phyloP scores from a whole-genome alignment of 2,329 filamentous ascomycete species.

The Thielaviopsis populi region DNA sequence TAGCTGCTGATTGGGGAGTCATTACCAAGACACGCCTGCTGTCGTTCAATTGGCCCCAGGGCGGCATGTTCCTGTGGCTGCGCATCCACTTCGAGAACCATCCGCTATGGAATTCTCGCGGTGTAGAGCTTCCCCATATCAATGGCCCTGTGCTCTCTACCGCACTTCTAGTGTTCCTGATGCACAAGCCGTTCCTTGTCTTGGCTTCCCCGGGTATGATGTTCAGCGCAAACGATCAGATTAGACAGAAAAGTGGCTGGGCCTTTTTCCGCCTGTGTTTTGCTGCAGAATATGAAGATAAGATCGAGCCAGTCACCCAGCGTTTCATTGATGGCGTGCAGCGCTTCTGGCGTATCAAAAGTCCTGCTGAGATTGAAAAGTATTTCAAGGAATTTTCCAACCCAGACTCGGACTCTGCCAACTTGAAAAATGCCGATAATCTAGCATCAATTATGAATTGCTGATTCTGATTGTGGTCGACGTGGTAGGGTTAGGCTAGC shows the following conservation, averaged over 20 bases:
- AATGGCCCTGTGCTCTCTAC: slow-evolving; percentile 40
- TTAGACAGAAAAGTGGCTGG: slow-evolving; percentile 46
- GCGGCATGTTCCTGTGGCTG: slow-evolving; percentile 88
- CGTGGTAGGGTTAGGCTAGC: not conserved
- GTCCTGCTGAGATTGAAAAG: slow-evolving; percentile 48
- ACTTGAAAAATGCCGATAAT: slow-evolving; percentile 21
- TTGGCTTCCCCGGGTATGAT: slow-evolving; percentile 56
- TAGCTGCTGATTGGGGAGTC: slow-evolving; percentile 54
- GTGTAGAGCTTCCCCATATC: slow-evolving; percentile 28
- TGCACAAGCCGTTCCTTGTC: slow-evolving; percentile 51
- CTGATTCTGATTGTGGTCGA: slow-evolving; percentile 17
- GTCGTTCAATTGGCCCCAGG: slow-evolving; percentile 65
- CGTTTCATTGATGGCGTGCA: slow-evolving; percentile 54
- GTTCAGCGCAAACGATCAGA: slow-evolving; percentile 52
- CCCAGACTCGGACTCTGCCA: slow-evolving; percentile 14
- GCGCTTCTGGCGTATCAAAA: slow-evolving; percentile 64
- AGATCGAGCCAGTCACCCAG: slow-evolving; percentile 45
- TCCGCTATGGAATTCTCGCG: slow-evolving; percentile 41
- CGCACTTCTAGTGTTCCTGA: slow-evolving; percentile 59
- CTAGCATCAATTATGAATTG: slow-evolving; percentile 23
- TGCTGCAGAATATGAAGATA: slow-evolving; percentile 61
- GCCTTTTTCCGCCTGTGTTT: slow-evolving; percentile 69
- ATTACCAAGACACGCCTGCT: slow-evolving; percentile 60
- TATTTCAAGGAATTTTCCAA: slow-evolving; percentile 29
- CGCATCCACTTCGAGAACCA: slow-evolving; percentile 56